A percentile compares a stretch with the other conserved stretches of the same genome.
Conservation (phyloP, 441 rosid genomes). For the Gossypium lobatum region DNA sequence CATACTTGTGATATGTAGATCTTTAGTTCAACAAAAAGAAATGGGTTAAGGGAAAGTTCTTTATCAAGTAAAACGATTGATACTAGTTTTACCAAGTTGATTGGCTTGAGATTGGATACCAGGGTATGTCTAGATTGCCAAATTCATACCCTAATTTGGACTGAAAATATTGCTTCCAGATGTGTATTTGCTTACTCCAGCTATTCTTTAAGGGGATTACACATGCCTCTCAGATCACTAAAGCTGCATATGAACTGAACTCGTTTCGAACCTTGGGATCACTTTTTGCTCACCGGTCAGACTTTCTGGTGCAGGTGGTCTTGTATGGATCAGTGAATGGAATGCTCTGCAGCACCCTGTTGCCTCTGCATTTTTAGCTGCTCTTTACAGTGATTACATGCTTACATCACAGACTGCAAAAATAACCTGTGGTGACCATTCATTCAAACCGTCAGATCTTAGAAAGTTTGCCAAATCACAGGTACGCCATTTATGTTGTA, state of each 20-base stretch:
- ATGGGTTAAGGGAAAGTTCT: background rate
- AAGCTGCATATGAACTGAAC: background rate
- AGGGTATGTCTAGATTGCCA: background rate
- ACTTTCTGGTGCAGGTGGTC: constrained; percentile 61
- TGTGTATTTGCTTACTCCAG: background rate
- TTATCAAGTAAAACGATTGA: background rate
- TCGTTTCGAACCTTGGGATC: background rate
- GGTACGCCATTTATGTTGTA: constrained; percentile 36
- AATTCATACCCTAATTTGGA: background rate
- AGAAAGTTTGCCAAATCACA: constrained; percentile 78
- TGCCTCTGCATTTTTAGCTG: constrained; percentile 93
- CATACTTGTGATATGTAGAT: background rate
- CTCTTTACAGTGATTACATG: constrained; percentile 88
- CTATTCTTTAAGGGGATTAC: background rate
- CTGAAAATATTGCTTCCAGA: background rate
- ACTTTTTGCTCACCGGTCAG: background rate
- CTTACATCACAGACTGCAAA: constrained; percentile 63
- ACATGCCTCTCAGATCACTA: background rate
- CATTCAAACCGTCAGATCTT: constrained; percentile 76
- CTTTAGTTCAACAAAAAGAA: background rate
- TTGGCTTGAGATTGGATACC: background rate
- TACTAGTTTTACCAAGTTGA: background rate
- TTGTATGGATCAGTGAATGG: constrained; percentile 86
- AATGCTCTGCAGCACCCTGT: constrained; percentile 81
- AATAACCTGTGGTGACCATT: constrained; percentile 52